phyloP scores from a whole-genome alignment of 2,329 filamentous ascomycete genomes.

The Pseudocercospora macadamiae region DNA sequence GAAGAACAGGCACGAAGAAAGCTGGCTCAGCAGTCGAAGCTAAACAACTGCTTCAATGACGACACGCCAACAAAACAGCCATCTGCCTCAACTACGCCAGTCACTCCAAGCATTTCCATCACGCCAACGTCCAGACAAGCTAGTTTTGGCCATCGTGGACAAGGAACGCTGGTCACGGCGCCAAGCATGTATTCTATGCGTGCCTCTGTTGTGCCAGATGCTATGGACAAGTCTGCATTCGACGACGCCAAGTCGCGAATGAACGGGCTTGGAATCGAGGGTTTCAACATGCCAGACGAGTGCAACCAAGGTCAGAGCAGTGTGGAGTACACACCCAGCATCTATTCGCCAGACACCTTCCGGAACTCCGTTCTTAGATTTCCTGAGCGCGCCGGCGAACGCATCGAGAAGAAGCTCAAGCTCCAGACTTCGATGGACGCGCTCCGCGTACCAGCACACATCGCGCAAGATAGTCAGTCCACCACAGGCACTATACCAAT shows the following conservation, averaged over 20 bases:
- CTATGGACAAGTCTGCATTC: slow-evolving; percentile 27
- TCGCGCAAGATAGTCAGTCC: slow-evolving; percentile 16
- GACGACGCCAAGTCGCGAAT: slow-evolving; percentile 34
- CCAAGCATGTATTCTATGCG: slow-evolving; percentile 36
- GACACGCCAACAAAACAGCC: slow-evolving; percentile 21
- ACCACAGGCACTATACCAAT: slow-evolving; percentile 22
- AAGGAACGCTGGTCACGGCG: slow-evolving; percentile 32
- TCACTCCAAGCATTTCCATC: slow-evolving; percentile 1
- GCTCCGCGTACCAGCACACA: slow-evolving; percentile 5
- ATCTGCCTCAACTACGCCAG: slow-evolving; percentile 31
- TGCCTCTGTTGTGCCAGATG: slow-evolving; percentile 33
- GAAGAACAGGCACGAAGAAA: slow-evolving; percentile 25
- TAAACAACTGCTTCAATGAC: slow-evolving; percentile 8
- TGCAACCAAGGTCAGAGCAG: slow-evolving; percentile 22
- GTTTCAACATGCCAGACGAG: slow-evolving; percentile 34
- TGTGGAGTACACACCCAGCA: slow-evolving; percentile 33
- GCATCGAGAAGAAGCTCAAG: background rate
- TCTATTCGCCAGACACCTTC: slow-evolving; percentile 30
- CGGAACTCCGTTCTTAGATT: slow-evolving; percentile 6
- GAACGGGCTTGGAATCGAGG: slow-evolving; percentile 34
- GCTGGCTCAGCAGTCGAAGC: slow-evolving; percentile 7
- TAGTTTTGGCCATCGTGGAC: slow-evolving; percentile 29
- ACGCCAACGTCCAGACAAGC: slow-evolving; percentile 26
- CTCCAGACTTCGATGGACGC: background rate
- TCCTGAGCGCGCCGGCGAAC: slow-evolving; percentile 7